Percentiles rank a stretch among this genome's conserved stretches.
phyloP scores from a whole-genome alignment of 352 stramenopile genomes.

The Pythium brachiatum region DNA sequence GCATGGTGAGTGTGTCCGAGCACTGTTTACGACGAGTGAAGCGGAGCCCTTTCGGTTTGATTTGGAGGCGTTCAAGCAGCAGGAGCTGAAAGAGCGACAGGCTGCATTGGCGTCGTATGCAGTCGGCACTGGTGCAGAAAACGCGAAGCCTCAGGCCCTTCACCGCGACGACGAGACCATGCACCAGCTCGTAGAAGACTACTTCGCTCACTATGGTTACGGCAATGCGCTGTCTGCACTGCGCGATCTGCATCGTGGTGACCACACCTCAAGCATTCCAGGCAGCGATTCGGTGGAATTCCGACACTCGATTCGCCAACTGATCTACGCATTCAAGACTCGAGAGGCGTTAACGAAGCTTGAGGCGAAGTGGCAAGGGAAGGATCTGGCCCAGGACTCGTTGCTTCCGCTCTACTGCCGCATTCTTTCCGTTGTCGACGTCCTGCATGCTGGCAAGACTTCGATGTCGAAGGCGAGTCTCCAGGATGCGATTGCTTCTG shows the following conservation, averaged over 20 bases:
- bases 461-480: background rate
- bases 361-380: background rate
- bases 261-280: background rate
- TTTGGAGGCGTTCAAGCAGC: conserved; percentile 38
- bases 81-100: conserved; percentile 50
- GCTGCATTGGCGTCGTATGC: conserved; percentile 25
- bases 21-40: conserved; percentile 18
- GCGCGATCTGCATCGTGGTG: conserved; percentile 7
- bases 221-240: conserved; percentile 10
- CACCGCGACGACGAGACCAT: conserved; percentile 13
- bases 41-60: conserved; percentile 44
- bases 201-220: conserved; percentile 24
- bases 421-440: conserved; percentile 14
- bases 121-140: background rate
- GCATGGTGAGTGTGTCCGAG: conserved; percentile 40
- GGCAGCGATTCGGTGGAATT: conserved; percentile 1
- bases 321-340: conserved; percentile 16
- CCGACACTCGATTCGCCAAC: conserved; percentile 11
- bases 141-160: background rate
- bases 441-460: background rate
- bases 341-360: conserved; percentile 7
- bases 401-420: conserved; percentile 10
- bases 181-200: conserved; percentile 23
- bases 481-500: background rate
- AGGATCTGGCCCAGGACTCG: background rate